Conservation (phyloP, 352 stramenopile genomes). For the Pythium aphanidermatum region DNA sequence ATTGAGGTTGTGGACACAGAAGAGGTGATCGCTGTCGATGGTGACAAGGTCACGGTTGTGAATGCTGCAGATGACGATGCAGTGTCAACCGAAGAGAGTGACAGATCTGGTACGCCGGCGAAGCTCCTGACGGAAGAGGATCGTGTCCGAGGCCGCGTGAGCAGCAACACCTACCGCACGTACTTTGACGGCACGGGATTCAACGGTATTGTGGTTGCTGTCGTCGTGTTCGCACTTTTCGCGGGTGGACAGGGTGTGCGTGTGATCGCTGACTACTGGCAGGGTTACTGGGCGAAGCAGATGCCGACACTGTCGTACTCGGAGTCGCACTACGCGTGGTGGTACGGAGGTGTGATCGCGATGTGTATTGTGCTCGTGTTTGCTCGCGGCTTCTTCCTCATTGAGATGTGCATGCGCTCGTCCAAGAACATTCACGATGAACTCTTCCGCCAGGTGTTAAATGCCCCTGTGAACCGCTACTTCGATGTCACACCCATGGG, state of each 20-base stretch:
- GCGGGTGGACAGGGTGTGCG: conserved; percentile 12
- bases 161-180: conserved; percentile 22
- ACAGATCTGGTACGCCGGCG: background rate
- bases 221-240: conserved; percentile 16
- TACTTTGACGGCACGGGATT: conserved; percentile 28
- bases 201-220: conserved; percentile 20
- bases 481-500: conserved; percentile 65
- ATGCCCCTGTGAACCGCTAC: conserved; percentile 49
- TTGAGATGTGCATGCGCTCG: conserved; percentile 29
- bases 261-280: conserved; percentile 19
- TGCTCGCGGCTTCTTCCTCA: conserved; percentile 21
- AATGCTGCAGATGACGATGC: background rate
- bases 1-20: too few relatives aligned
- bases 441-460: conserved; percentile 35
- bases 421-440: conserved; percentile 39
- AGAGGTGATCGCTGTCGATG: background rate
- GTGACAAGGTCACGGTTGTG: background rate
- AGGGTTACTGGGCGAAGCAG: conserved; percentile 24
- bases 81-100: background rate
- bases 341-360: conserved; percentile 28
- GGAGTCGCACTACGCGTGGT: conserved; percentile 18
- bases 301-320: conserved; percentile 18
- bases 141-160: conserved; percentile 24
- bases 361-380: conserved; percentile 17
- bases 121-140: conserved; percentile 27